Base-by-base conservation (phyloP, 768 basidiomycete species). In the Omphalotus guepiniiformis region DNA sequence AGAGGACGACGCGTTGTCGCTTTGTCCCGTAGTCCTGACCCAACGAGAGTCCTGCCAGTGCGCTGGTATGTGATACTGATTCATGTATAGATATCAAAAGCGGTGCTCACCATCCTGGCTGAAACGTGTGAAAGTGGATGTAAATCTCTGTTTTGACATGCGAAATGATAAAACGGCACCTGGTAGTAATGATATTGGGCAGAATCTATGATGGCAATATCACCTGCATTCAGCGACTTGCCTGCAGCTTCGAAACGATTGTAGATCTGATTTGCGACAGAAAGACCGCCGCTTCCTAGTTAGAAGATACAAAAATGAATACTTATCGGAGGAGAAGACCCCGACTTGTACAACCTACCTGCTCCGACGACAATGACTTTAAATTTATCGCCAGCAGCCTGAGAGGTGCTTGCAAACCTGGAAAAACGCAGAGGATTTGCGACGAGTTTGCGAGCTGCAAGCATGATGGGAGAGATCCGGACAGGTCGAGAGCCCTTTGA, bases 301-400 rank as follows among this genome's bases (percentile, higher is more conserved):
- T 42, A 6, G 3, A 6, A 52, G 8, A 19, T 21, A 26, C 12
- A 34, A 26, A 38, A 18, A 19, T 35, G 30, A 5, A 23, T 21
- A n/a, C n/a, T n/a, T n/a, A n/a, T n/a, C n/a, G n/a, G n/a, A n/a
- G n/a, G n/a, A n/a, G n/a, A n/a, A n/a, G n/a, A n/a, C n/a, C n/a
- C n/a, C n/a, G n/a, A n/a, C n/a, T n/a, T 27, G 39, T 47, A 49
- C 6, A 52, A 68, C 78, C 55, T 59, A 83, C 95, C 95, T 64
- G 76, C 93, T 44, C 95, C 95, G 18, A 97, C 72, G 34, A 97
- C 81, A 22, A 97, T 68, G 27, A 97, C 73, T 67, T 88, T 93
- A 71, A 79, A 90, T 29, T 48, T 87, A 53, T 76, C 69, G 53
- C 69, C 72, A 16, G 66, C 61, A 22, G 64, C 54, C n/a, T n/a